These are phyloP conservation scores for Syzygium malaccense DNA, from an alignment of 441 rosid genomes.

Conservation along the genomic window DNA sequence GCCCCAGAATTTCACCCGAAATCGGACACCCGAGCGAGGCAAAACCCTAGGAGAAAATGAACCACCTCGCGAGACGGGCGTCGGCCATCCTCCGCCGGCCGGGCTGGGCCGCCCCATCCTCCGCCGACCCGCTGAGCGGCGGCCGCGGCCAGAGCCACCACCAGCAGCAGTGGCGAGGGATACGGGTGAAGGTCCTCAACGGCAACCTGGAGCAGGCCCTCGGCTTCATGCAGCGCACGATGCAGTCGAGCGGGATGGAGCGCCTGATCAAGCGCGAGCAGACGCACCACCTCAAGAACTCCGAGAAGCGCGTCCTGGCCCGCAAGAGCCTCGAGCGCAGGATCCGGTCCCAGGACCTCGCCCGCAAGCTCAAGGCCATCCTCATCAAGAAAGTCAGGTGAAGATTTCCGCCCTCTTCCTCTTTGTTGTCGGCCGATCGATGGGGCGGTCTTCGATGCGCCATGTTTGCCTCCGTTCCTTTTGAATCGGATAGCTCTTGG, in stretches of 20 bases:
- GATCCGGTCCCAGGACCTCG: slow-evolving; percentile 58
- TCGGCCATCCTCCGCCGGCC: slow-evolving; percentile 14
- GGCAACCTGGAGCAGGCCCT: slow-evolving; percentile 74
- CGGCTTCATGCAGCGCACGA: slow-evolving; percentile 54
- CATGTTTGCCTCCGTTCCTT: not conserved
- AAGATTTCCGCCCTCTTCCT: not conserved
- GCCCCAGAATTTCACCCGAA: not conserved
- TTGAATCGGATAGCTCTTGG: not conserved
- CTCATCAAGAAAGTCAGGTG: slow-evolving; percentile 92
- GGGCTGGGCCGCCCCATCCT: slow-evolving; percentile 1
- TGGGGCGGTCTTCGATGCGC: not conserved
- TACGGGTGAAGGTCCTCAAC: slow-evolving; percentile 54
- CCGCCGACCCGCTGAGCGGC: slow-evolving; percentile 5
- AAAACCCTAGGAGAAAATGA: slow-evolving; percentile 37
- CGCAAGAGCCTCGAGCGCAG: slow-evolving; percentile 55
- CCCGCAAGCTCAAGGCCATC: slow-evolving; percentile 70
- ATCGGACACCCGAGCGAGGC: not conserved
- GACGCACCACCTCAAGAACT: slow-evolving; percentile 69
- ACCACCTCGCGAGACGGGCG: slow-evolving; percentile 31
- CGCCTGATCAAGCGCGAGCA: slow-evolving; percentile 59
- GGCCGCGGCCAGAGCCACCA: slow-evolving; percentile 20
- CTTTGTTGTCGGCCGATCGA: not conserved
- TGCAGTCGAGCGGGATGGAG: slow-evolving; percentile 83
- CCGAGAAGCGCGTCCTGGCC: slow-evolving; percentile 83
- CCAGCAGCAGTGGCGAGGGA: slow-evolving; percentile 64